These are phyloP conservation scores for Baorangia bicolor DNA, from an alignment of 768 basidiomycete species.

Conservation along the genomic window DNA sequence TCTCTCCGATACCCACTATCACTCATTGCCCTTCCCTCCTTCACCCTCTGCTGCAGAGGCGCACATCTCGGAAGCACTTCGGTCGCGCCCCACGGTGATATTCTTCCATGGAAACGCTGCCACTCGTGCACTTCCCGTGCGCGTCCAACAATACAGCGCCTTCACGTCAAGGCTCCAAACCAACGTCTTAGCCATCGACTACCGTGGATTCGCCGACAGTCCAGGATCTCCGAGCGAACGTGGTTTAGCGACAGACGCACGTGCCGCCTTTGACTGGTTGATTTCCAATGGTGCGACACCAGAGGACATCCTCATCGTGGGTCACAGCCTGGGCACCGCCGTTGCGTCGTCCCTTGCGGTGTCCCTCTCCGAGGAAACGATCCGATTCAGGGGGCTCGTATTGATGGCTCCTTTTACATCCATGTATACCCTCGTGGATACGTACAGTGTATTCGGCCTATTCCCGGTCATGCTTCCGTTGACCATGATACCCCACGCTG, in stretches of 20 bases:
- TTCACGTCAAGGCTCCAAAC: slow-evolving; percentile 64
- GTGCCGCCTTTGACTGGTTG: slow-evolving; percentile 81
- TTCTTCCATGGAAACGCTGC: slow-evolving; percentile 91
- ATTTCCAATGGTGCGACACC: slow-evolving; percentile 53
- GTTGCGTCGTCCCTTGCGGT: slow-evolving; percentile 55
- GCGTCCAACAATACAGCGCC: slow-evolving; percentile 66
- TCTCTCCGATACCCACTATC: slow-evolving; percentile 65
- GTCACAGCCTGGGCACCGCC: slow-evolving; percentile 89
- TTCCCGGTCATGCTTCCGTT: slow-evolving; percentile 75
- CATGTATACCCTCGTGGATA: slow-evolving; percentile 58
- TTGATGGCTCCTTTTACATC: slow-evolving; percentile 59
- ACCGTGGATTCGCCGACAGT: slow-evolving; percentile 91
- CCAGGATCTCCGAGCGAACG: slow-evolving; percentile 71
- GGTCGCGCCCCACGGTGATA: slow-evolving; percentile 70
- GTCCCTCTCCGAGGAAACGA: slow-evolving; percentile 44
- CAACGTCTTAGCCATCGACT: slow-evolving; percentile 87
- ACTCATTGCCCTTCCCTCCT: slow-evolving; percentile 41
- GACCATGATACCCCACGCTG: slow-evolving; percentile 56
- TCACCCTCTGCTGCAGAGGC: slow-evolving; percentile 36
- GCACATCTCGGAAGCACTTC: slow-evolving; percentile 54
- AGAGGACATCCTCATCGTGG: slow-evolving; percentile 68
- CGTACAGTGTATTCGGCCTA: slow-evolving; percentile 63
- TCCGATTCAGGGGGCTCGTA: slow-evolving; percentile 47
- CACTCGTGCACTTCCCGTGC: slow-evolving; percentile 65
- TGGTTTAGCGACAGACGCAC: slow-evolving; percentile 72